These are phyloP conservation scores for Penicillium silybi DNA, from an alignment of 495 filamentous ascomycete genomes.

Conservation along the genomic window DNA sequence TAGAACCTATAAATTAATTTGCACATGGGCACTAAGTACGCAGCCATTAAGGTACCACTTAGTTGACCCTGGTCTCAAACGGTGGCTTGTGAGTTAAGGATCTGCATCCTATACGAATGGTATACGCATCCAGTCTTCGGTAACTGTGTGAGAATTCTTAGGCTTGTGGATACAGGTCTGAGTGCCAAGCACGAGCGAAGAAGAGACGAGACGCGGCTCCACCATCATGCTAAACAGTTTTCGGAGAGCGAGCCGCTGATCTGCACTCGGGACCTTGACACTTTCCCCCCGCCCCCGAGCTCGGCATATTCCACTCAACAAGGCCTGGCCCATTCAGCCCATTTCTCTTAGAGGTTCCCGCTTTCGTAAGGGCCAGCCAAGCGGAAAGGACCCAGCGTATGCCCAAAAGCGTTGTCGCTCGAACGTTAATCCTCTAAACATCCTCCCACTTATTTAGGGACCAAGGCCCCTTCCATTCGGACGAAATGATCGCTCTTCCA, in stretches of 20 bases:
- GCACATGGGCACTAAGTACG: too few relatives aligned
- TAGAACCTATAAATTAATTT: too few relatives aligned
- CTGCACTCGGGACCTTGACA: slow-evolving; percentile 11
- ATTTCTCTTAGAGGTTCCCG: not conserved
- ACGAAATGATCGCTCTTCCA: slow-evolving; percentile 3
- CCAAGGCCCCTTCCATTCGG: slow-evolving; percentile 1
- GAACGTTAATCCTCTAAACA: not conserved
- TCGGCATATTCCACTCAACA: not conserved
- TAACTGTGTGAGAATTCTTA: too few relatives aligned
- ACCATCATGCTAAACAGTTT: not conserved
- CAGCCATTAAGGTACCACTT: too few relatives aligned
- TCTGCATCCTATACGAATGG: slow-evolving; percentile 11
- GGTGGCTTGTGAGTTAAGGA: slow-evolving; percentile 5
- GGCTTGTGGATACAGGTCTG: too few relatives aligned
- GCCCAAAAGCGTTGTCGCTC: not conserved
- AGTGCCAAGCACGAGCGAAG: not conserved
- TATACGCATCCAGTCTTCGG: too few relatives aligned
- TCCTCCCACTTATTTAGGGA: not conserved
- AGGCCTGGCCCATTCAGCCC: not conserved
- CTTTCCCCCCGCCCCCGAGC: not conserved
- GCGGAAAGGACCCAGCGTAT: not conserved
- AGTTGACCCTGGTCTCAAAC: too few relatives aligned
- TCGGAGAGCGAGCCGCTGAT: slow-evolving; percentile 12
- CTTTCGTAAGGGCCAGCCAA: not conserved
- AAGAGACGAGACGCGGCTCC: slow-evolving; percentile 4